Evolutionary conservation across 2,329 filamentous ascomycete genomes (phyloP), one percentile per base, ranked within the genome.

Genomic region (Aspergillus aculeatus): DNA sequence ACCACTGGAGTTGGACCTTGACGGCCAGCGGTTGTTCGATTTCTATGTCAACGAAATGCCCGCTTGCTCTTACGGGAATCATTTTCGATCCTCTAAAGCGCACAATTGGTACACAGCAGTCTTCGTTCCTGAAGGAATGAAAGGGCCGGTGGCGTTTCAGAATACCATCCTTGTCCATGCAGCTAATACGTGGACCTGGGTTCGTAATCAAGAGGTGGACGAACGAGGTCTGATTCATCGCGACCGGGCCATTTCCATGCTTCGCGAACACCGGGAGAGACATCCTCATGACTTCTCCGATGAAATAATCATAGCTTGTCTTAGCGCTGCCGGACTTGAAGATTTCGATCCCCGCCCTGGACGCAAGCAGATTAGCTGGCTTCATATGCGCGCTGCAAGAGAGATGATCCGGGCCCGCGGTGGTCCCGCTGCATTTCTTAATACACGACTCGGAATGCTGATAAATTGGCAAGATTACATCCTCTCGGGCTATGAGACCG

Each of bases 401-500:
- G 68, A 73, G 55, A 77, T 76, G 70, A 76, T 78, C 31, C 68
- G 71, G 35, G 66, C 68, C 7, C 70, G 76, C 31, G 75, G 75
- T 7, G 76, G 76, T 2, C 73, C 75, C 5, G 62, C 64, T 14
- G 73, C 71, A 9, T 75, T 78, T 54, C 64, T 69, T 32, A 68
- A 75, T 44, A 76, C 74, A 35, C 74, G 69, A 21, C 62, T 77
- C 47, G 74, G 71, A 3, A 77, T 75, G 73, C 60, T 78, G 51
- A 76, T 77, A 48, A 77, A 78, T 54, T 78, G 75, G 76, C 73
- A 74, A 59, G 75, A 78, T 62, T 77, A 78, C 60, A 75, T 76
- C 32, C 67, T 77, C 47, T 72, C 74, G 0, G 75, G 76, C 1
- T 78, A 76, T 62, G 72, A 76, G 56, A 70, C 69, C 1, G 65